Conservation (phyloP, 2,329 filamentous ascomycete genomes). For the Sclerotinia trifoliorum region DNA sequence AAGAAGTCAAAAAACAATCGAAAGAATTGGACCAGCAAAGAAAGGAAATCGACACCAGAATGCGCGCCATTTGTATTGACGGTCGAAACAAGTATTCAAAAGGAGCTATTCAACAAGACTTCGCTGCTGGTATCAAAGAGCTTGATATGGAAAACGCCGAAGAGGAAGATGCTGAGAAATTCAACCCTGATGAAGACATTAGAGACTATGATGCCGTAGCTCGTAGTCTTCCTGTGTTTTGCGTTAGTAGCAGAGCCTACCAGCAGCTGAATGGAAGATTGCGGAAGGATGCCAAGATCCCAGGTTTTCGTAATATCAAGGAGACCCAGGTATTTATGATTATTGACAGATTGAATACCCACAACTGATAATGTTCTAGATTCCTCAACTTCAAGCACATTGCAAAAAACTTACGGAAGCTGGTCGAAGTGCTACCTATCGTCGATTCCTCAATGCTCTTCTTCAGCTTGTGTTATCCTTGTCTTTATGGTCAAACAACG, state of each 20-base stretch:
- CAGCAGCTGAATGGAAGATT: conserved; percentile 59
- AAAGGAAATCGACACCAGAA: conserved; percentile 39
- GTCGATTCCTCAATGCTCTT: conserved; percentile 52
- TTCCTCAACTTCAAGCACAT: conserved; percentile 44
- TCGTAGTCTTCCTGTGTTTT: conserved; percentile 59
- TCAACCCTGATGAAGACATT: conserved; percentile 53
- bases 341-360: too few species aligned
- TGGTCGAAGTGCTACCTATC: conserved; percentile 46
- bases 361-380: conserved; percentile 11
- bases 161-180: conserved; percentile 54
- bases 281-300: conserved; percentile 50
- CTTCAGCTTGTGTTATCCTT: conserved; percentile 51
- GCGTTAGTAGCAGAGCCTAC: conserved; percentile 61
- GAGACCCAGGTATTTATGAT: conserved; percentile 50
- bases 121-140: conserved; percentile 58
- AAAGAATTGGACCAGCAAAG: conserved; percentile 35
- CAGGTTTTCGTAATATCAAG: conserved; percentile 51
- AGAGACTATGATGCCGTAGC: conserved; percentile 60
- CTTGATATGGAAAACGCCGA: conserved; percentile 54
- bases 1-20: conserved; percentile 43
- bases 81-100: conserved; percentile 57
- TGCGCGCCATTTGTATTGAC: conserved; percentile 48
- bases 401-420: conserved; percentile 57
- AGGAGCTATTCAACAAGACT: conserved; percentile 55
- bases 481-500: conserved; percentile 49